Evolutionary conservation across 345 rosid genomes (phyloP), one percentile per base, ranked within the genome.

Genomic region (Ailanthus altissimus): DNA sequence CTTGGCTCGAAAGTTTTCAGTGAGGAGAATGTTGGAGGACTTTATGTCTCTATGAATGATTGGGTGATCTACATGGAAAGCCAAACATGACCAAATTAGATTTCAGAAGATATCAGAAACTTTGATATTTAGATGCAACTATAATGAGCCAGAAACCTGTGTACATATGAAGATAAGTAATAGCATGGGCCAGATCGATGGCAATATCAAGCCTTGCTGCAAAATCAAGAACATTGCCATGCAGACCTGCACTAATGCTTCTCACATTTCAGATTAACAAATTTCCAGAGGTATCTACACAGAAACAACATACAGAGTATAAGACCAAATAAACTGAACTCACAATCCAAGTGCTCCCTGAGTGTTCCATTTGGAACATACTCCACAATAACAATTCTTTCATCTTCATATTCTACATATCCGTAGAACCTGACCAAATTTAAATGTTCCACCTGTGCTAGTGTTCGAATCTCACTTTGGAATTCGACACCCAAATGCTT

Each of bases 81-180:
- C 51, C 75, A 72, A 73, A 56, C 56, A 53, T 8, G 13, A 59
- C 56, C 75, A 12, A 67, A 28, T 77, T 70, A 78, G 54, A 56
- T 42, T 46, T 26, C 53, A 70, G 38, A 64, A 21, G 61, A 64
- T 13, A 36, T 4, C 47, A 76, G 43, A 75, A 46, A 47, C 50
- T 43, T n/a, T 46, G 12, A 3, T 46, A 50, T 28, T 54, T 53
- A 40, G 40, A 75, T 11, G 59, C 56, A 81, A 61, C 23, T 49
- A 23, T 59, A 67, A 40, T 26, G 7, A 72, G 60, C 53, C 74
- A 40, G 67, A 71, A 54, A 93, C 99, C 97, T 81, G 99, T 92
- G 79, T 96, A 96, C 93, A 87, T 91, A 83, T 96, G 98, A 80
- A 96, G 98, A 83, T 96, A 96, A 77, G 99, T 96, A 50, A 96